These are phyloP conservation scores for Aureobasidium sp. DNA, from an alignment of 2,329 filamentous ascomycete species.

Conservation along the genomic window DNA sequence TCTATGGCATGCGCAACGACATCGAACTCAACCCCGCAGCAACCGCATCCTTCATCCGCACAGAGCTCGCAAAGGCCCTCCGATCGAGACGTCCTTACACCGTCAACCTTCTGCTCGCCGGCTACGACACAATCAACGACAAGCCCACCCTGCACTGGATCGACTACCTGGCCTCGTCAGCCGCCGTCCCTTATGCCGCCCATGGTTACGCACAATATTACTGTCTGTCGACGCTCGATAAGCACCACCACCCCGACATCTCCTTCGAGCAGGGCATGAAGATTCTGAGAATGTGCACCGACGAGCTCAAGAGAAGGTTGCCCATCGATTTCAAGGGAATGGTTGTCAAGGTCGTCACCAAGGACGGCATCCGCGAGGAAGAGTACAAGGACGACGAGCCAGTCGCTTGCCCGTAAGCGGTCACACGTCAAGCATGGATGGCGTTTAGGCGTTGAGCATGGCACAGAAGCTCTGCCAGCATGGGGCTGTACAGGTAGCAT, in stretches of 20 bases:
- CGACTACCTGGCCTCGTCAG: constrained; percentile 87
- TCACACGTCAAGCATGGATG: constrained; percentile 12
- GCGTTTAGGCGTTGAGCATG: constrained; percentile 15
- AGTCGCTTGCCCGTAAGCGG: constrained; percentile 9
- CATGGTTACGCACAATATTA: constrained; percentile 99
- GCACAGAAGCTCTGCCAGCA: constrained; percentile 4
- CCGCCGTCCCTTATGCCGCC: constrained; percentile 85
- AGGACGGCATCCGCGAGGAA: constrained; percentile 81
- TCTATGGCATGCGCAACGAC: constrained; percentile 98
- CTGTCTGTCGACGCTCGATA: constrained; percentile 94
- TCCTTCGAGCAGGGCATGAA: constrained; percentile 82
- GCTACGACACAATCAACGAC: constrained; percentile 83
- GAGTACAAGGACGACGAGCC: constrained; percentile 63
- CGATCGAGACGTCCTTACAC: constrained; percentile 91
- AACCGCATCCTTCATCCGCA: constrained; percentile 86
- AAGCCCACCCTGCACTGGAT: constrained; percentile 95
- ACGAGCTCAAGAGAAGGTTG: constrained; percentile 93
- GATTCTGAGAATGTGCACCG: constrained; percentile 87
- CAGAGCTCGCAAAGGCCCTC: constrained; percentile 83
- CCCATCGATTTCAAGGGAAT: constrained; percentile 97
- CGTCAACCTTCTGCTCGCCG: constrained; percentile 91
- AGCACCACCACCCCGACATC: constrained; percentile 96
- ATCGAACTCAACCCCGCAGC: constrained; percentile 84
- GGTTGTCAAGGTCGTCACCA: constrained; percentile 84
- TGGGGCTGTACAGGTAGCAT: constrained; percentile 16